Conservation (phyloP, 352 stramenopile species). For the Phytophthora fragariaefolia region DNA sequence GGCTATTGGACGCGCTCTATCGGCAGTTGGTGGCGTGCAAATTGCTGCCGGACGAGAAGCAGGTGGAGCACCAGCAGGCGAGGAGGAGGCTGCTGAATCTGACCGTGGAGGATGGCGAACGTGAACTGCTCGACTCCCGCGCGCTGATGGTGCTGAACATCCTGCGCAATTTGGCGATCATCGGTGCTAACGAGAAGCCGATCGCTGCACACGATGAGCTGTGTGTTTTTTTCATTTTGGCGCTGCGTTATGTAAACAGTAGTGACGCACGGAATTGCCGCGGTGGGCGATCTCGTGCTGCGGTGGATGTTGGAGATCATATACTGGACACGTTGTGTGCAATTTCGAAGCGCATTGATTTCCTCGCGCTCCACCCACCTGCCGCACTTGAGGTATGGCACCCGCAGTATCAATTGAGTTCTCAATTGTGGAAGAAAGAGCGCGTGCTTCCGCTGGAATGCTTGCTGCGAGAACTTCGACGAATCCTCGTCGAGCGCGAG, state of each 20-base stretch:
- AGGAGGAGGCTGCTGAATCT: slow-evolving; percentile 58
- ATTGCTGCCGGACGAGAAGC: slow-evolving; percentile 45
- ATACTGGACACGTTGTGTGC: slow-evolving; percentile 80
- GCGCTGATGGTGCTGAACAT: slow-evolving; percentile 76
- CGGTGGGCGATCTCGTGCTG: slow-evolving; percentile 30
- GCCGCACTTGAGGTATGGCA: slow-evolving; percentile 65
- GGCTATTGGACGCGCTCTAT: slow-evolving; percentile 78
- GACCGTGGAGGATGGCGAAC: slow-evolving; percentile 45
- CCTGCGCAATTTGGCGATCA: slow-evolving; percentile 77
- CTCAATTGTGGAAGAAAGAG: slow-evolving; percentile 72
- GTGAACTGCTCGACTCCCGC: slow-evolving; percentile 62
- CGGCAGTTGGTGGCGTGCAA: slow-evolving; percentile 66
- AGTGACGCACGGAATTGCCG: slow-evolving; percentile 30
- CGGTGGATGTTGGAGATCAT: slow-evolving; percentile 68
- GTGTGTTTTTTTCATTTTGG: slow-evolving; percentile 68
- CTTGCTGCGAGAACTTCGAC: slow-evolving; percentile 57
- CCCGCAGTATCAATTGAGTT: slow-evolving; percentile 60
- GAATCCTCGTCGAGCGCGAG: slow-evolving; percentile 44
- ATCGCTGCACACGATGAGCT: slow-evolving; percentile 73
- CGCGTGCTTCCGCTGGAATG: slow-evolving; percentile 66
- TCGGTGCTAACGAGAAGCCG: slow-evolving; percentile 71
- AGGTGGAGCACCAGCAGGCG: slow-evolving; percentile 20
- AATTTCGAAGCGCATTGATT: slow-evolving; percentile 76
- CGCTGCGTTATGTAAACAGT: slow-evolving; percentile 51
- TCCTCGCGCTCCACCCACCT: slow-evolving; percentile 63